Evolutionary conservation across 768 basidiomycete genomes (phyloP), one percentile per base, ranked within the genome.

Genomic region (Cystobasidium tubakii): DNA sequence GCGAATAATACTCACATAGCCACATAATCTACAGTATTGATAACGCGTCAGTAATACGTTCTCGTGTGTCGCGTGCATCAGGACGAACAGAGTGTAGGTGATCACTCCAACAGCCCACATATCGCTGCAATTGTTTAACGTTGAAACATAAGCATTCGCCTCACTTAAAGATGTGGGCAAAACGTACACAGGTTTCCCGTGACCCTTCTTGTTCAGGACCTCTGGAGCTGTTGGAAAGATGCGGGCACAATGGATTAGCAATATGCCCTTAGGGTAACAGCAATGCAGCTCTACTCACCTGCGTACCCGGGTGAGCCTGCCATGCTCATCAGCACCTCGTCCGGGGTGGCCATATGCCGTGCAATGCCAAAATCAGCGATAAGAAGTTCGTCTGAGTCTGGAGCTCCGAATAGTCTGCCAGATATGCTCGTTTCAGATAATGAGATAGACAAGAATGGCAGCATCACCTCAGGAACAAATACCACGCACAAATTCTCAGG

Each of bases 301-400:
- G 78, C 78, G 19, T 78, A 78, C 0, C 78, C 78, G 0, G 78
- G 78, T 15, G 75, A 81, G 0, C 82, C 82, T 7, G 81, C 82
- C n/a, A 79, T 74, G 10, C 77, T 78, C 1, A 76, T 79, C 42
- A 82, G 62, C 25, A 77, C 77, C 66, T 82, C 79, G 33, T 81
- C 81, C 4, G 75, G 73, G 7, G 75, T 71, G 33, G 80, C 80
- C 13, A 83, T 75, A 65, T 81, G 81, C 62, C 80, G 80, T 0
- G 82, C 82, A 36, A 99, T 97, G 77, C 96, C 95, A 79, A 99
- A 99, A 81, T 98, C 96, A 9, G 88, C 93, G 50, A 98, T 93
- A 72, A 99, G 95, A 62, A 98, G 86, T 75, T 89, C 53, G 39
- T 69, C 60, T 39, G 43, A 65, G 39, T 34, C 33, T 1, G 69